Evolutionary conservation across 768 basidiomycete species (phyloP), one percentile per base, ranked within the genome.

Genomic region (Steccherinum ochraceum): DNA sequence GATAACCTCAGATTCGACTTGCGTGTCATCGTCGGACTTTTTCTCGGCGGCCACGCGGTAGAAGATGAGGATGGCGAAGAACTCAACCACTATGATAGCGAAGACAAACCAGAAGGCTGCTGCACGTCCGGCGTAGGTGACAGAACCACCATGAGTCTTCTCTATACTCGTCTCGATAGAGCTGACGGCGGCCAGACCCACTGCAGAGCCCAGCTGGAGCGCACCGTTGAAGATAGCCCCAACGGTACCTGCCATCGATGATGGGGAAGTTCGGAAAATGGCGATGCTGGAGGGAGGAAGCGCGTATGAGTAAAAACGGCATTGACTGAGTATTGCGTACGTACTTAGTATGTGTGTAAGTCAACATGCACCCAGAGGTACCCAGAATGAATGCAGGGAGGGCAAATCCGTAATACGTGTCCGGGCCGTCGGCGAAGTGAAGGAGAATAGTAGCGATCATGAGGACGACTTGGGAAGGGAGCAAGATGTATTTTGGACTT

Each of bases 151-250:
- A 52, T 66, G 57, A 13, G 45, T 54, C 42, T 52, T 51, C 57
- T 75, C 67, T 24, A 79, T 65, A 39, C 72, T 73, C 2, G 70
- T 68, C 64, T 77, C 63, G 55, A 81, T 79, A 16, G 76, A 73
- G 25, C 62, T 72, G 21, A 78, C 69, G 21, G 70, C 69, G 12
- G 80, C 75, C 25, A 76, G 63, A 18, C 76, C 78, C 19, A 77
- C 64, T 4, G 80, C 80, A 10, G 70, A 70, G 26, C 78, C 78
- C 51, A 78, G 64, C 59, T 82, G 77, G 1, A 80, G 69, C 11
- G 76, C 74, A 20, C 72, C 70, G 51, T 77, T 78, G 67, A 79
- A 78, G 39, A 82, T 73, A 13, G 80, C 80, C 18, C 77, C 77
- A 13, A 79, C 71, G 3, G 73, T 76, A 39, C 80, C 80, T 3